phyloP scores from a whole-genome alignment of 208 protist genomes.

The Acanthamoeba healyi region DNA sequence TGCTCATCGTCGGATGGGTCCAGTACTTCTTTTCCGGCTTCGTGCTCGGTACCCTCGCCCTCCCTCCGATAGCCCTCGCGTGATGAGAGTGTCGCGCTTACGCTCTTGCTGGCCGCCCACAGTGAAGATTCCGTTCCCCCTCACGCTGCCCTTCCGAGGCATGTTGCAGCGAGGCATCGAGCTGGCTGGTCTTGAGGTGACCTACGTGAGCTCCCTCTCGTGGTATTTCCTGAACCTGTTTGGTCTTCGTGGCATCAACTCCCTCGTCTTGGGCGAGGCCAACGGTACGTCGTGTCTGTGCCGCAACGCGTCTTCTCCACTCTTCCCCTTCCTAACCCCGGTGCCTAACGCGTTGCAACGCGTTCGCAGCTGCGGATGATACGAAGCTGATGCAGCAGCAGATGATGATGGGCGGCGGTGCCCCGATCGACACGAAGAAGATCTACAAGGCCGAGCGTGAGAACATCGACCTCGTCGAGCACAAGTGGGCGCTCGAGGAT shows the following conservation, averaged over 20 bases:
- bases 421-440: conserved; percentile 80
- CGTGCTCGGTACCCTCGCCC: conserved; percentile 92
- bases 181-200: conserved; percentile 95
- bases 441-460: conserved; percentile 85
- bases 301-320: background rate
- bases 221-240: conserved; percentile 97
- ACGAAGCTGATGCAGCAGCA: conserved; percentile 81
- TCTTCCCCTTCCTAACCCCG: too few species aligned
- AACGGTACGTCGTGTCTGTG: conserved; percentile 76
- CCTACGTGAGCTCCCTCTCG: conserved; percentile 96
- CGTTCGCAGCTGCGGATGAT: conserved; percentile 86
- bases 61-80: background rate
- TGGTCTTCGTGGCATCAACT: conserved; percentile 94
- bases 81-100: background rate
- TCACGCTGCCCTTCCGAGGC: conserved; percentile 94
- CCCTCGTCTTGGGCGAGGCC: conserved; percentile 94
- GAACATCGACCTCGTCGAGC: conserved; percentile 85
- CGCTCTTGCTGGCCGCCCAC: conserved; percentile 7
- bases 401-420: conserved; percentile 69
- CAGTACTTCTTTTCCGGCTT: conserved; percentile 97
- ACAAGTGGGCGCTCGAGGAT: conserved; percentile 81
- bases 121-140: conserved; percentile 93
- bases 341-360: too few species aligned
- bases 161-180: conserved; percentile 97
- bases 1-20: conserved; percentile 96